A percentile compares a stretch with the other conserved stretches of the same genome.
Evolutionary conservation across 164 flowering plant species (phyloP).

Genomic region (Magnolia changhungtana): DNA sequence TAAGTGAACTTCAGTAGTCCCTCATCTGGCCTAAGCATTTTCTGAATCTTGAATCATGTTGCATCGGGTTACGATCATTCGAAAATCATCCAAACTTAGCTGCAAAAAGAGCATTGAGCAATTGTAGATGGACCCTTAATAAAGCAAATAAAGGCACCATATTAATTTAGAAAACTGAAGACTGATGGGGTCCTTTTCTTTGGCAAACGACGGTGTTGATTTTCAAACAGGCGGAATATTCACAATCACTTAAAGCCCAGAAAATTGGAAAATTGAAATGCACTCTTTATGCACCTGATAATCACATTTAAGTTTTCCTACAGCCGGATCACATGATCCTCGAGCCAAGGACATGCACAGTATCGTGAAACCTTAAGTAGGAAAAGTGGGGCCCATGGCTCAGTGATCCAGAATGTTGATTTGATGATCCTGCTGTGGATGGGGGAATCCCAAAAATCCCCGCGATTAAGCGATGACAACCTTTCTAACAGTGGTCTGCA

Average conservation of each 20-base stretch:
- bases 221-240: too few species aligned
- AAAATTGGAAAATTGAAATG: not conserved
- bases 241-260: too few species aligned
- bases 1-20: not conserved
- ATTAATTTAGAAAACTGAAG: not conserved
- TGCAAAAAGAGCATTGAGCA: slow-evolving; percentile 23
- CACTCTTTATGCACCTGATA: not conserved
- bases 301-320: not conserved
- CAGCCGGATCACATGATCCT: too few species aligned
- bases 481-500: too few species aligned
- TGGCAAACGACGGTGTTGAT: not conserved
- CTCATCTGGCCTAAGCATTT: slow-evolving; percentile 8
- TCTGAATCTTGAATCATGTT: slow-evolving; percentile 48
- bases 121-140: not conserved
- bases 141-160: not conserved
- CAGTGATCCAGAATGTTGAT: too few species aligned
- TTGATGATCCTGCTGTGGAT: too few species aligned
- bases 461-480: too few species aligned
- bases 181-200: not conserved
- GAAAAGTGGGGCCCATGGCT: too few species aligned
- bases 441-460: too few species aligned
- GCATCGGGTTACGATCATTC: slow-evolving; percentile 55
- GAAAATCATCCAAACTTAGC: slow-evolving; percentile 73
- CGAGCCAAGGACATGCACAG: too few species aligned
- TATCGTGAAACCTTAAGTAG: too few species aligned